Base-by-base conservation (phyloP, 306 rosid genomes). In the Begonia masoniana region DNA sequence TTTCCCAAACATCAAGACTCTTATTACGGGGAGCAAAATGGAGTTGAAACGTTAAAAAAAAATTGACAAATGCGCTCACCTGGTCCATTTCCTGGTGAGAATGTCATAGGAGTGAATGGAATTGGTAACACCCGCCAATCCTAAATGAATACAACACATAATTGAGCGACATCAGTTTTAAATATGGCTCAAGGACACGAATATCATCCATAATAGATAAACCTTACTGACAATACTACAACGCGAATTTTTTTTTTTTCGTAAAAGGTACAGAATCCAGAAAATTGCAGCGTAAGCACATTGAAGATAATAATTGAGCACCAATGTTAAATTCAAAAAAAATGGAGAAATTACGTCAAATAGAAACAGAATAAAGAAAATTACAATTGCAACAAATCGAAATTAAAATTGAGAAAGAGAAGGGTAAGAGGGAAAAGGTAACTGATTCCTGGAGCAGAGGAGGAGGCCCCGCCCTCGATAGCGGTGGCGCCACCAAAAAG, bases 401-500 rank as follows among this genome's bases (percentile, higher is more conserved):
- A 13, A 7, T 5, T 61, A 13, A 19, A 1, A 15, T 1, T 15
- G 31, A 41, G 19, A 42, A 35, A 41, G 26, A n/a, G 26, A n/a
- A 12, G 39, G 47, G 14, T 16, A 39, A 35, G n/a, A 10, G 9
- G 41, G 15, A 51, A 17, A 23, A 56, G 16, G 10, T 2, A 68
- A 92, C 99, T 71, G 70, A 92, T 92, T 77, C 99, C 99, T 1
- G 96, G 93, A 54, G 99, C 74, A 9, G 92, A 83, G 43, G 95
- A 72, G 55, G 77, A 58, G 0, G 79, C 82, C 51, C 95, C 95
- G 71, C 96, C 96, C 70, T 92, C 99, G 58, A 92, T 84, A 70
- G 99, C 99, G 23, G 99, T 92, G 66, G 99, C 83, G 12, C 96
- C 99, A 10, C 99, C 96, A 13, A 92, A 92, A 14, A 92, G 83